These are phyloP conservation scores for Leishmania turanica DNA, from an alignment of 208 protist genomes.

Conservation along the genomic window DNA sequence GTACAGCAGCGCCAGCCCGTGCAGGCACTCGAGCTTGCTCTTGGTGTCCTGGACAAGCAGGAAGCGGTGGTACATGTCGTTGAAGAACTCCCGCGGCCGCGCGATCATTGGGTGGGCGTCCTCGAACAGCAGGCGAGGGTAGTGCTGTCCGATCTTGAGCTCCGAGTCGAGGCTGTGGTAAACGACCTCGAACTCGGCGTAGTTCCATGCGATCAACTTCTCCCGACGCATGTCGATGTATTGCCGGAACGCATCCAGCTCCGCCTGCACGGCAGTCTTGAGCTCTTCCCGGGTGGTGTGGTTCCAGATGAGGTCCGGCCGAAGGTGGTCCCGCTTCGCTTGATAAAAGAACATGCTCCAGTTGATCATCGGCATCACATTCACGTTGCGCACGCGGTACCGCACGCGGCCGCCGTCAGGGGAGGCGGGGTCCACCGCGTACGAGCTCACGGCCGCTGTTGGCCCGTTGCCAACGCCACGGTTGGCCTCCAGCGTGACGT, in stretches of 20 bases:
- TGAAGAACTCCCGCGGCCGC: slow-evolving; percentile 90
- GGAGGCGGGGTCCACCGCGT: neutral
- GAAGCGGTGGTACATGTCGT: slow-evolving; percentile 94
- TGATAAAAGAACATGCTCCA: slow-evolving; percentile 93
- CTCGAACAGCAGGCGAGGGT: slow-evolving; percentile 92
- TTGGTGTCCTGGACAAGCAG: slow-evolving; percentile 79
- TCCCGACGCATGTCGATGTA: slow-evolving; percentile 45
- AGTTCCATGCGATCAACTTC: slow-evolving; percentile 88
- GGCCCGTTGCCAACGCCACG: neutral
- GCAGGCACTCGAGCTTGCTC: slow-evolving; percentile 79
- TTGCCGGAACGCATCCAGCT: slow-evolving; percentile 73
- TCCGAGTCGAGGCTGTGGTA: slow-evolving; percentile 91
- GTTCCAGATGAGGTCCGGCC: slow-evolving; percentile 95
- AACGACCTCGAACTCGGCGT: slow-evolving; percentile 93
- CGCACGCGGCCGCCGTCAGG: slow-evolving; percentile 29
- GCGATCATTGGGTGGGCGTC: slow-evolving; percentile 62
- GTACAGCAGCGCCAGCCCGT: slow-evolving; percentile 92
- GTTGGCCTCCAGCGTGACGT: slow-evolving; percentile 30
- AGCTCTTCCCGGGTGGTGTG: slow-evolving; percentile 91
- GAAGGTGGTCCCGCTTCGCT: slow-evolving; percentile 80
- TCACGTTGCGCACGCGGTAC: slow-evolving; percentile 49
- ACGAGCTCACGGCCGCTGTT: neutral
- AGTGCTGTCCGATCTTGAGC: slow-evolving; percentile 88
- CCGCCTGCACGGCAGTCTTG: slow-evolving; percentile 78
- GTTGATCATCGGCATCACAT: slow-evolving; percentile 78